Percentiles rank a stretch among this genome's conserved stretches.
Evolutionary conservation across 176 grass and related monocot species (phyloP).

Genomic region (Chrysopogon serrulatus): DNA sequence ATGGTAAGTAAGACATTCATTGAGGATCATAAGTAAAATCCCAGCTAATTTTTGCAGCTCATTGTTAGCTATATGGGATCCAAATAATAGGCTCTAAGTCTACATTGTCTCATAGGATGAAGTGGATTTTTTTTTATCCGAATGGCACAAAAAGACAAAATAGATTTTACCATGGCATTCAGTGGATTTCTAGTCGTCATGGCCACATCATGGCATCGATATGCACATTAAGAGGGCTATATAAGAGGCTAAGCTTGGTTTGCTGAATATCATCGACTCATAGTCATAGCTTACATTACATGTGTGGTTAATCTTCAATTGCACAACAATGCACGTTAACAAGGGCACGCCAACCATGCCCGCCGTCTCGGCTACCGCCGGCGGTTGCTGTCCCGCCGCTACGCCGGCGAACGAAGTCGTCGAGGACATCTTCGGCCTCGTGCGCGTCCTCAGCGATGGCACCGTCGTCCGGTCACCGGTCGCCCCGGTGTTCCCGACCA

Average conservation of each 20-base stretch:
- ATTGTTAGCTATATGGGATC: no score
- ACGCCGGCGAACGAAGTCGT: slow-evolving; percentile 6
- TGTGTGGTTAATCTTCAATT: background rate
- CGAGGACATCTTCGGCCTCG: slow-evolving; percentile 34
- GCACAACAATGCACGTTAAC: background rate
- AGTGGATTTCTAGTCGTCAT: no score
- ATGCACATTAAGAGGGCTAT: no score
- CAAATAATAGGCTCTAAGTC: no score
- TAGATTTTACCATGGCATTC: no score
- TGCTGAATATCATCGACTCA: background rate
- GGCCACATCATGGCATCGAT: no score
- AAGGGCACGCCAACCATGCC: slow-evolving; percentile 24
- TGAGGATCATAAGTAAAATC: no score
- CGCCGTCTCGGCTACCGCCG: background rate
- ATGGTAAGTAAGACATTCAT: no score
- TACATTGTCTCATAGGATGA: no score
- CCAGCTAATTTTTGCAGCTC: no score
- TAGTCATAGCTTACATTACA: background rate
- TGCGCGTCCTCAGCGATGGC: slow-evolving; percentile 44
- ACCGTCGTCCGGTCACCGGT: slow-evolving; percentile 27
- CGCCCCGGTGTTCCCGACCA: slow-evolving; percentile 31
- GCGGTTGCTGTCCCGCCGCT: background rate
- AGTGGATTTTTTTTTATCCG: no score
- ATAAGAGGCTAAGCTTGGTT: background rate
- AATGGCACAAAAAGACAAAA: no score